Conservation (phyloP, 371 early-diverging fungal species). For the Zychaea mexicana region DNA sequence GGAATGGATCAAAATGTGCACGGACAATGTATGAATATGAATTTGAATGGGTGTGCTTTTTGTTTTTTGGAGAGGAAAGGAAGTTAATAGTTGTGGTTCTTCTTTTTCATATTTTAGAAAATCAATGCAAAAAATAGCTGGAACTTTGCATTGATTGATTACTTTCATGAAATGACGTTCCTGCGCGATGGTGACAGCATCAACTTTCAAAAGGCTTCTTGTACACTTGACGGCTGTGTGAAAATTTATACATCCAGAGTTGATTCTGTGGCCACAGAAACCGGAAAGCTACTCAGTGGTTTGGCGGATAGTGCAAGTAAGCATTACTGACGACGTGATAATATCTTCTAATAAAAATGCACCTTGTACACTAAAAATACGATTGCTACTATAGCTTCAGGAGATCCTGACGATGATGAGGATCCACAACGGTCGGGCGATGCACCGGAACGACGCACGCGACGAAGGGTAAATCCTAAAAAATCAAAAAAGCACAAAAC, state of each 20-base stretch:
- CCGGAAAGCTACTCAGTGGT: constrained; percentile 90
- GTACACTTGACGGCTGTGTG: constrained; percentile 98
- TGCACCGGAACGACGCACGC: constrained; percentile 35
- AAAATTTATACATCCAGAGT: constrained; percentile 99
- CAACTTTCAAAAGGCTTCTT: constrained; percentile 99
- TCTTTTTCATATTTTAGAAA: constrained; percentile 67
- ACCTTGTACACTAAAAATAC: background rate
- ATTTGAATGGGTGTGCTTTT: too few relatives aligned
- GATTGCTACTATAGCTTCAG: constrained; percentile 10
- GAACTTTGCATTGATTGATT: constrained; percentile 98
- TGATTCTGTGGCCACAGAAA: constrained; percentile 97
- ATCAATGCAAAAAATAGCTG: constrained; percentile 97
- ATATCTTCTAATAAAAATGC: background rate
- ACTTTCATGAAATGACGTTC: constrained; percentile 95
- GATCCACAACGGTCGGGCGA: constrained; percentile 53
- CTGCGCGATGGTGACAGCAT: constrained; percentile 95
- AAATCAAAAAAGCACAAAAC: background rate
- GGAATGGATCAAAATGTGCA: constrained; percentile 97
- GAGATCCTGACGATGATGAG: constrained; percentile 45
- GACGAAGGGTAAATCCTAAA: constrained; percentile 37
- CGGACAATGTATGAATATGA: constrained; percentile 83
- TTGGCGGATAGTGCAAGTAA: constrained; percentile 73
- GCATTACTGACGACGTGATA: background rate
- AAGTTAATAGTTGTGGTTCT: too few relatives aligned
- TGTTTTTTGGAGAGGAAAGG: too few relatives aligned